Evolutionary conservation across 129 eudicot genomes (phyloP).

Genomic region (Sambucus nigra): DNA sequence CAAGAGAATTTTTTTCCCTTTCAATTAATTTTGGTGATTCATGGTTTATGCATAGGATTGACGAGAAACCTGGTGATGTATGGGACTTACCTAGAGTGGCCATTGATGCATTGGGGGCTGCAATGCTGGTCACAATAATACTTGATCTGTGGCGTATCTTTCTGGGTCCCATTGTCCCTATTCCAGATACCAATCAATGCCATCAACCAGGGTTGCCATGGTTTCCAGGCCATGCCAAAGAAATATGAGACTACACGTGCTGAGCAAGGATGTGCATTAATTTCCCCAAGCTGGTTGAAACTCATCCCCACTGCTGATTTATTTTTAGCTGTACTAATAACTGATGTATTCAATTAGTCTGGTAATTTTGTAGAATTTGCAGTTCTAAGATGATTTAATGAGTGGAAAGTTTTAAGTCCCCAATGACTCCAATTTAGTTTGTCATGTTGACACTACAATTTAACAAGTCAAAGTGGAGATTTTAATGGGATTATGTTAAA

Average conservation of each 20-base stretch:
- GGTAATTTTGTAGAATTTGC: too few relatives aligned
- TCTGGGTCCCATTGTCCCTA: slow-evolving; percentile 71
- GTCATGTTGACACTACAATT: too few relatives aligned
- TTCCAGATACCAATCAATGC: slow-evolving; percentile 52
- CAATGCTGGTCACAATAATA: slow-evolving; percentile 92
- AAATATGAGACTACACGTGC: neutral
- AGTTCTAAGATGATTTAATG: too few relatives aligned
- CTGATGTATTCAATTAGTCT: neutral
- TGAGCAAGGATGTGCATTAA: neutral
- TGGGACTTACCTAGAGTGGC: slow-evolving; percentile 92
- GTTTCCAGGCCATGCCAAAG: slow-evolving; percentile 51
- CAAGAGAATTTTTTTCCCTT: neutral
- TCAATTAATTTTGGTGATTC: neutral
- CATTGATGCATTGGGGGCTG: slow-evolving; percentile 86
- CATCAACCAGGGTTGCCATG: slow-evolving; percentile 68
- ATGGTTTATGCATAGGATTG: slow-evolving; percentile 38
- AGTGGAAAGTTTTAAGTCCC: too few relatives aligned
- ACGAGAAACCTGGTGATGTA: slow-evolving; percentile 50
- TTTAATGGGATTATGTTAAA: too few relatives aligned
- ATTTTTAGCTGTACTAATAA: neutral
- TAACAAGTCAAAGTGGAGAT: too few relatives aligned
- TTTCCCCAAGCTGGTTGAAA: neutral
- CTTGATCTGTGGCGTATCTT: slow-evolving; percentile 87
- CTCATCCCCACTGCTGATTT: neutral
- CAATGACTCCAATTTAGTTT: too few relatives aligned